These are phyloP conservation scores for Plasmodium vivax DNA, from an alignment of 169 alveolate species.

Conservation along the genomic window DNA sequence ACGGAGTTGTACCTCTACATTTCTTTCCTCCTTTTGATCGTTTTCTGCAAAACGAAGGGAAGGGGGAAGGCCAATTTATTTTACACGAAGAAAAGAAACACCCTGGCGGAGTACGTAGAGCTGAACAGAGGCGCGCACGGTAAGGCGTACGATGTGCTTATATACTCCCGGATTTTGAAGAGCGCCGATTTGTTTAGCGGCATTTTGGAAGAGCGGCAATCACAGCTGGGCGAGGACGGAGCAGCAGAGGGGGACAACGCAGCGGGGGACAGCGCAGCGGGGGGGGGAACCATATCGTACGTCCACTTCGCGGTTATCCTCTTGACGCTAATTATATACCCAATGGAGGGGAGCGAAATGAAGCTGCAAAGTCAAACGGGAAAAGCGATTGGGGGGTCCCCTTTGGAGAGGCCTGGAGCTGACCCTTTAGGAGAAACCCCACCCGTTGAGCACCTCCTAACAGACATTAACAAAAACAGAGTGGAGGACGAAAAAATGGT, in stretches of 20 bases:
- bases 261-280: neutral
- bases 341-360: neutral
- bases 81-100: conserved; percentile 26
- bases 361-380: neutral
- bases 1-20: conserved; percentile 57
- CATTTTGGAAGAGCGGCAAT: conserved; percentile 18
- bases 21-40: conserved; percentile 52
- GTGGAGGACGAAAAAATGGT: conserved; percentile 10
- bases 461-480: conserved; percentile 13
- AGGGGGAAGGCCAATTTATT: conserved; percentile 19
- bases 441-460: neutral
- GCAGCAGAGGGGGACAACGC: neutral
- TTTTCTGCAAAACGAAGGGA: conserved; percentile 24
- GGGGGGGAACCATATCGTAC: neutral
- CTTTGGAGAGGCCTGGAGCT: neutral
- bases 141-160: conserved; percentile 26
- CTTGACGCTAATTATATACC: conserved; percentile 30
- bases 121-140: conserved; percentile 4
- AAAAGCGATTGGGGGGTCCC: neutral
- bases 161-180: conserved; percentile 45
- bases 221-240: neutral
- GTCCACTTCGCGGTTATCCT: conserved; percentile 54
- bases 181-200: conserved; percentile 42
- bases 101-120: conserved; percentile 17
- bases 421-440: neutral